Percentiles rank a stretch among this genome's conserved stretches.
These are phyloP conservation scores for Solanum hybrid DNA, from an alignment of 305 asterid species.

Conservation along the genomic window DNA sequence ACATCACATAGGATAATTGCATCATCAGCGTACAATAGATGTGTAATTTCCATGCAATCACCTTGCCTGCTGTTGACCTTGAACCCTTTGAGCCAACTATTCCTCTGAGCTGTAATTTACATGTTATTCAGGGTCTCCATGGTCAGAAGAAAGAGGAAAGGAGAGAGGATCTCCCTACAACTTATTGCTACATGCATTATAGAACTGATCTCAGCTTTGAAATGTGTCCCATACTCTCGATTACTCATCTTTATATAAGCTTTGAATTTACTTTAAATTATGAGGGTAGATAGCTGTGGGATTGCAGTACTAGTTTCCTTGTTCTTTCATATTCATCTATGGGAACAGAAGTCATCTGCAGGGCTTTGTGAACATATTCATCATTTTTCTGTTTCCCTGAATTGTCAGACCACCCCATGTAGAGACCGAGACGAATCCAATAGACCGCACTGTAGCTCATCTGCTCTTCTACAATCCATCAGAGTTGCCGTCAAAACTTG, in stretches of 20 bases:
- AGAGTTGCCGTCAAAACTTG: slow-evolving; percentile 34
- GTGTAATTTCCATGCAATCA: neutral
- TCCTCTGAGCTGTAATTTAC: neutral
- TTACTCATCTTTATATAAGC: neutral
- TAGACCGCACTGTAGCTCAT: slow-evolving; percentile 85
- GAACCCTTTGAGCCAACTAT: neutral
- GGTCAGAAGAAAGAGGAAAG: neutral
- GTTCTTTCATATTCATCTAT: neutral
- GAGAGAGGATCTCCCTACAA: neutral
- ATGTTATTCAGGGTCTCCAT: neutral
- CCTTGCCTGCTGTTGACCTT: neutral
- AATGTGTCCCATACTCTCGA: neutral
- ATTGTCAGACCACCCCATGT: slow-evolving; percentile 41
- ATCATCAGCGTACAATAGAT: neutral
- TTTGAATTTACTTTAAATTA: neutral
- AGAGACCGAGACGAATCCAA: slow-evolving; percentile 80
- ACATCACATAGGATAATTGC: neutral
- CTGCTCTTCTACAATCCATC: slow-evolving; percentile 71
- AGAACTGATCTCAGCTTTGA: neutral
- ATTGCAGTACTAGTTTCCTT: neutral
- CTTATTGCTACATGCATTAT: neutral
- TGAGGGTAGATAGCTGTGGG: neutral
- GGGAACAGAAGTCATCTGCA: neutral
- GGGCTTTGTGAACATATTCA: neutral
- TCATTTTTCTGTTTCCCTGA: slow-evolving; percentile 24